These are phyloP conservation scores for Raffaelea ambrosiae DNA, from an alignment of 2,329 filamentous ascomycete genomes.

Conservation along the genomic window DNA sequence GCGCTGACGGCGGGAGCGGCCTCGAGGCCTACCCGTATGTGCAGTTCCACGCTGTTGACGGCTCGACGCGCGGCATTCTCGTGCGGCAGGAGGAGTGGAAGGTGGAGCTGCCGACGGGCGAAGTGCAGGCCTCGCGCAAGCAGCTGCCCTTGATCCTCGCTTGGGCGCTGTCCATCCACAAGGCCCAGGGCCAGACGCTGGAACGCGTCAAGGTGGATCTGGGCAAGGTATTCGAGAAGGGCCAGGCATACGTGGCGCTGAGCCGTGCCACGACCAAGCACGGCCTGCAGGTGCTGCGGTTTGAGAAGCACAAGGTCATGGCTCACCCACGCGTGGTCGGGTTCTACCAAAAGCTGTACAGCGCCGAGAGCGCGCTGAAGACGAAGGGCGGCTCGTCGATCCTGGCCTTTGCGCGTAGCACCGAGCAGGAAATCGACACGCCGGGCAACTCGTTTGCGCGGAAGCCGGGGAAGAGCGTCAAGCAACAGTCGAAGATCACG, in stretches of 20 bases:
- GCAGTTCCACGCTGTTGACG: constrained; percentile 72
- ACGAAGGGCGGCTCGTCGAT: constrained; percentile 24
- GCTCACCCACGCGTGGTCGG: constrained; percentile 78
- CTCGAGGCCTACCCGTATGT: constrained; percentile 65
- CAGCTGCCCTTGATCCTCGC: constrained; percentile 86
- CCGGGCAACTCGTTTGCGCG: neutral
- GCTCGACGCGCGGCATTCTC: constrained; percentile 65
- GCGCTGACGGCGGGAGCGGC: constrained; percentile 29
- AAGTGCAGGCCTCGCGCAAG: constrained; percentile 78
- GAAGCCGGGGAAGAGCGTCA: no score
- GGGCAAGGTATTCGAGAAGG: constrained; percentile 89
- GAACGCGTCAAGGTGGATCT: constrained; percentile 93
- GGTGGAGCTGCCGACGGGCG: constrained; percentile 89
- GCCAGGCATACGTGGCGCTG: constrained; percentile 93
- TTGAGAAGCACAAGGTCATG: constrained; percentile 87
- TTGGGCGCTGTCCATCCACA: constrained; percentile 96
- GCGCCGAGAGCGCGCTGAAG: constrained; percentile 44
- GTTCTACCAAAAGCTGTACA: constrained; percentile 79
- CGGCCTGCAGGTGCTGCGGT: constrained; percentile 80
- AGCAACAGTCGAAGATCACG: neutral
- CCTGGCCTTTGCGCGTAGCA: constrained; percentile 27
- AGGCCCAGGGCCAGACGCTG: constrained; percentile 90
- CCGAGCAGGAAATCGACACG: neutral
- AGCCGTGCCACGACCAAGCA: constrained; percentile 84
- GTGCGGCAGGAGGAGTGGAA: constrained; percentile 91